Base-by-base conservation (phyloP, 1,139 yeast species). In the Saccharomyces hybrid region DNA sequence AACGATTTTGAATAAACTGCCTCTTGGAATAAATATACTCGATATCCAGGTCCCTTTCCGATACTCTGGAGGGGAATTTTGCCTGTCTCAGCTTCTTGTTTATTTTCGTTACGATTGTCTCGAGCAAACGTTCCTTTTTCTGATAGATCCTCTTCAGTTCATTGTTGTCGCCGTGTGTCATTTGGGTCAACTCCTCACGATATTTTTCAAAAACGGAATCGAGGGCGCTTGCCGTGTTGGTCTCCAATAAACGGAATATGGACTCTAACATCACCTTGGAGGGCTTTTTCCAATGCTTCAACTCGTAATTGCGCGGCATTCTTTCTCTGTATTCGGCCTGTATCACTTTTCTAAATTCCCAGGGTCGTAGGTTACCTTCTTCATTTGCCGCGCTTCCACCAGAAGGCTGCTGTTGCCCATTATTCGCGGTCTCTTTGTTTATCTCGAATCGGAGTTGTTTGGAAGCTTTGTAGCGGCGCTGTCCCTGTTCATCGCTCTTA, bases 11-110 rank as follows among this genome's bases (percentile, higher is more conserved):
- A 5, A 68, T 61, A 49, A 57, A 63, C 34, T 59, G 56, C 30
- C 71, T 59, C 52, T 68, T 68, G 23, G 67, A 62, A 51, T 63
- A 65, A 26, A 68, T 61, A 49, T 65, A 65, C 49, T 68, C 71
- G 11, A 64, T 59, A 55, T 68, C 65, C 46, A 66, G 48, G 48
- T 66, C 70, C 5, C 60, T 56, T 23, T 59, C 67, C 14, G 63
- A 56, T n/a, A 63, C 51, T 44, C 62, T 57, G 3, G 64, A 54
- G 2, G 72, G 72, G 28, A 68, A 59, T 26, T 57, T 56, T 6
- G 69, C 56, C 46, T 56, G 56, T n/a, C 55, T 55, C 11, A 68
- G 52, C 47, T 61, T 59, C 28, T 52, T 57, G 48, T 59, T 59
- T 7, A 67, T 61, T 48, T 65, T 65, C 7, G 53, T 48, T 3